These are phyloP conservation scores for Leptomonas pyrrhocoris DNA, from an alignment of 208 protist genomes.

Conservation along the genomic window DNA sequence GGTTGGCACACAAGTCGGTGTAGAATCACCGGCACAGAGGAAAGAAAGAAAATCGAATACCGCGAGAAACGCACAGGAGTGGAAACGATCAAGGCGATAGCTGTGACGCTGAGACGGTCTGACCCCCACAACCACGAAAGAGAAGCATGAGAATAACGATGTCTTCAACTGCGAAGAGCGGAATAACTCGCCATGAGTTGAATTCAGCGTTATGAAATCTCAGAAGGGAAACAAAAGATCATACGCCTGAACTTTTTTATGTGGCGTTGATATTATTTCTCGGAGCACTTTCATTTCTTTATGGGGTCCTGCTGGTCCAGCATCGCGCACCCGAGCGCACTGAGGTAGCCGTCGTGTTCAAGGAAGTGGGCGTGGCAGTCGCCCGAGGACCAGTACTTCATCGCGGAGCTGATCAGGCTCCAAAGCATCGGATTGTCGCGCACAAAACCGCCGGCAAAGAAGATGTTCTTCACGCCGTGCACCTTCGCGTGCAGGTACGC, in stretches of 20 bases:
- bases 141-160: no score
- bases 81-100: no score
- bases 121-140: no score
- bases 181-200: background rate
- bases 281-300: background rate
- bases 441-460: conserved; percentile 96
- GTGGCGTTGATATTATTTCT: no score
- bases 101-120: no score
- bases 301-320: conserved; percentile 19
- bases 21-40: no score
- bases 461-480: conserved; percentile 92
- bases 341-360: conserved; percentile 96
- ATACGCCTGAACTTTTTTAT: background rate
- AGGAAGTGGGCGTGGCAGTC: conserved; percentile 93
- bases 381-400: conserved; percentile 95
- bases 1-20: no score
- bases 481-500: conserved; percentile 94
- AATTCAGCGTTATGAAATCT: background rate
- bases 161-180: no score
- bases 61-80: no score
- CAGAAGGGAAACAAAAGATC: background rate
- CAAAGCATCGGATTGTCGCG: conserved; percentile 92
- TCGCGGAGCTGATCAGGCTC: conserved; percentile 86
- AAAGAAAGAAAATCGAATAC: no score
- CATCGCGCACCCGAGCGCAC: conserved; percentile 88